Conservation (phyloP, 768 basidiomycete genomes). For the Boletus eberwhitei region DNA sequence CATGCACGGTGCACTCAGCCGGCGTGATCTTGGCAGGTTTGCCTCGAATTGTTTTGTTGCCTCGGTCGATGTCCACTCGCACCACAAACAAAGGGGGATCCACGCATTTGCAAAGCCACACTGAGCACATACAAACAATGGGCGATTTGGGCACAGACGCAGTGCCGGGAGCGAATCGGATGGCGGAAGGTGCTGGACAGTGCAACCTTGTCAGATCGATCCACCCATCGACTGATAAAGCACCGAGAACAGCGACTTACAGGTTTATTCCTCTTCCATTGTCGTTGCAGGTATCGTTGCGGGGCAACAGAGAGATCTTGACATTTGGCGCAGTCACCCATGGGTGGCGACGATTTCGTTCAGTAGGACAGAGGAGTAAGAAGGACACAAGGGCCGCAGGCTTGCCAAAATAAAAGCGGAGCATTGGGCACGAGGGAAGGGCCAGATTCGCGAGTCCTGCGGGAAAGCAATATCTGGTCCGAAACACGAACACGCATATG, state of each 20-base stretch:
- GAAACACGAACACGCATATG: slow-evolving; percentile 23
- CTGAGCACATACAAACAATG: slow-evolving; percentile 43
- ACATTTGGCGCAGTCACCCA: slow-evolving; percentile 14
- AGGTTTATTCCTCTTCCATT: slow-evolving; percentile 43
- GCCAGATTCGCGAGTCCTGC: slow-evolving; percentile 22
- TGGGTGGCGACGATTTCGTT: neutral
- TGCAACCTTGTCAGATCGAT: slow-evolving; percentile 15
- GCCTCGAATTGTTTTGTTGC: slow-evolving; percentile 40
- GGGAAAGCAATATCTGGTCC: slow-evolving; percentile 20
- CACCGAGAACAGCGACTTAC: slow-evolving; percentile 23
- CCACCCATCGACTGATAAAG: slow-evolving; percentile 8
- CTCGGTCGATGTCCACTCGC: slow-evolving; percentile 44
- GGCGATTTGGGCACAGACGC: slow-evolving; percentile 39
- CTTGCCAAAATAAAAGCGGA: slow-evolving; percentile 23
- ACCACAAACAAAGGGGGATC: slow-evolving; percentile 51
- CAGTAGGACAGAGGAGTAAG: slow-evolving; percentile 6
- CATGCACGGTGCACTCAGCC: slow-evolving; percentile 29
- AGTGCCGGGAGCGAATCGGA: slow-evolving; percentile 47
- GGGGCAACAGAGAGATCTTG: slow-evolving; percentile 23
- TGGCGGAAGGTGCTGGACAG: slow-evolving; percentile 39
- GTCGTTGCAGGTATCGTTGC: slow-evolving; percentile 36
- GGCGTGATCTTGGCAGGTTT: slow-evolving; percentile 35
- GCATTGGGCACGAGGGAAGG: slow-evolving; percentile 29
- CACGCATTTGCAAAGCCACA: slow-evolving; percentile 48
- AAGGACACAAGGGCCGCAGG: neutral